Conservation (phyloP, 306 rosid genomes). For the Rubus idaeus region DNA sequence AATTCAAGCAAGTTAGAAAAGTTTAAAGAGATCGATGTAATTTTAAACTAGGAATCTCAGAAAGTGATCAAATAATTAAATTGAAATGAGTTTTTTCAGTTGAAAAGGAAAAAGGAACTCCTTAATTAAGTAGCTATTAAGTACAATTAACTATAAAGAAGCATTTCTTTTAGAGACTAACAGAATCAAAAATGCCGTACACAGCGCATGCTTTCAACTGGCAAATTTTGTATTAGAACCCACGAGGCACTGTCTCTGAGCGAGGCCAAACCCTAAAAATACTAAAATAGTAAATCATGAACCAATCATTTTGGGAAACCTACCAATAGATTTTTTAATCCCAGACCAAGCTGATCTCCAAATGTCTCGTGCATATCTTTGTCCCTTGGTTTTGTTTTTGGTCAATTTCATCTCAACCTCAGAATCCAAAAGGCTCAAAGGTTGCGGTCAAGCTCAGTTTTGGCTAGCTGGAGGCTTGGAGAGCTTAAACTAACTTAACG, state of each 20-base stretch:
- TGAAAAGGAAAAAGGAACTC: neutral
- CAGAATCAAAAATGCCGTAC: slow-evolving; percentile 22
- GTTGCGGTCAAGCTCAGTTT: neutral
- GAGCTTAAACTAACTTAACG: slow-evolving; percentile 17
- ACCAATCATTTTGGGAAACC: slow-evolving; percentile 13
- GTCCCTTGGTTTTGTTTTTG: neutral
- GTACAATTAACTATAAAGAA: neutral
- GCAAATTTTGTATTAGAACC: slow-evolving; percentile 13
- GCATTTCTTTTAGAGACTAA: neutral
- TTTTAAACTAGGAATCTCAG: slow-evolving; percentile 1
- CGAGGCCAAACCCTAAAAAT: slow-evolving; percentile 9
- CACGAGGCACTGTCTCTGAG: slow-evolving; percentile 23
- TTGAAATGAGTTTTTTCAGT: neutral
- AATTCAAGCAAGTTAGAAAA: neutral
- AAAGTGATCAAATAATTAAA: slow-evolving; percentile 1
- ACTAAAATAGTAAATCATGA: slow-evolving; percentile 10
- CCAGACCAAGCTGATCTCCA: neutral
- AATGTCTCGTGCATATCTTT: slow-evolving; percentile 1
- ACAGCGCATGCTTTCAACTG: slow-evolving; percentile 27
- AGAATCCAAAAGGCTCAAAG: slow-evolving; percentile 3
- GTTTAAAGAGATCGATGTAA: neutral
- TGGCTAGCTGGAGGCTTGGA: neutral
- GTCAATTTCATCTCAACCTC: neutral
- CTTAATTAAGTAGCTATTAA: neutral
- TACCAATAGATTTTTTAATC: neutral